These are phyloP conservation scores for Kockovaella imperatae DNA, from an alignment of 768 basidiomycete genomes.

Conservation along the genomic window DNA sequence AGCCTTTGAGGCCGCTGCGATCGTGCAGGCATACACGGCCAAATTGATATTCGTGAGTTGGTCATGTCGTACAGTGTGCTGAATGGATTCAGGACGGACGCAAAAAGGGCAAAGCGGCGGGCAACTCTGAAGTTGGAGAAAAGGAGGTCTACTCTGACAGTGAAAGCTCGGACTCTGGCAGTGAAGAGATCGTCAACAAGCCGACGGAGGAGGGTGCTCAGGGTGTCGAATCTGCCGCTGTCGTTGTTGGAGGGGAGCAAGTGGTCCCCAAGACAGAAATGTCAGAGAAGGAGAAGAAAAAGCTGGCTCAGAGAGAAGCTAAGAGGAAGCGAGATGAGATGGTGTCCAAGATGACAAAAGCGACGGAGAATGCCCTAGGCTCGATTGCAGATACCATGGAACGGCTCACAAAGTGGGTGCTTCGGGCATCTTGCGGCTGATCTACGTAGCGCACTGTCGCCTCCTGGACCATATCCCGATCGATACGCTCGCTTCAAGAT, in stretches of 20 bases:
- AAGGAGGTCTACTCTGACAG: constrained; percentile 19
- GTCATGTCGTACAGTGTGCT: not conserved
- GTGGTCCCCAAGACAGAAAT: constrained; percentile 11
- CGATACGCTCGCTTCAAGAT: constrained; percentile 44
- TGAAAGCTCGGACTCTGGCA: constrained; percentile 24
- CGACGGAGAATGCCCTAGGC: constrained; percentile 42
- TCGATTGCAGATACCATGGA: constrained; percentile 45
- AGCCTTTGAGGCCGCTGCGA: constrained; percentile 45
- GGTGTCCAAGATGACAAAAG: constrained; percentile 44
- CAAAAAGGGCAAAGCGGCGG: constrained; percentile 38
- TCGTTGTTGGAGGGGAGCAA: constrained; percentile 26
- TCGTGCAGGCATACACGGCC: constrained; percentile 29
- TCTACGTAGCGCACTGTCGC: constrained; percentile 38
- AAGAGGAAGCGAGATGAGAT: constrained; percentile 45
- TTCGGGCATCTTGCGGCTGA: not conserved
- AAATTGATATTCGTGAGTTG: constrained; percentile 29
- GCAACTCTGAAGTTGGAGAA: constrained; percentile 41
- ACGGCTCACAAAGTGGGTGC: constrained; percentile 42
- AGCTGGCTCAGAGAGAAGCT: constrained; percentile 34
- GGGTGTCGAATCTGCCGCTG: constrained; percentile 26
- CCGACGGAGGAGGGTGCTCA: constrained; percentile 4
- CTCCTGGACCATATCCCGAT: constrained; percentile 43
- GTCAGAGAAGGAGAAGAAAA: constrained; percentile 38
- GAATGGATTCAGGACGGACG: constrained; percentile 29
- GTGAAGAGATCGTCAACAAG: constrained; percentile 14